phyloP scores from a whole-genome alignment of 257 asterid genomes.

The Rauvolfia tetraphylla region DNA sequence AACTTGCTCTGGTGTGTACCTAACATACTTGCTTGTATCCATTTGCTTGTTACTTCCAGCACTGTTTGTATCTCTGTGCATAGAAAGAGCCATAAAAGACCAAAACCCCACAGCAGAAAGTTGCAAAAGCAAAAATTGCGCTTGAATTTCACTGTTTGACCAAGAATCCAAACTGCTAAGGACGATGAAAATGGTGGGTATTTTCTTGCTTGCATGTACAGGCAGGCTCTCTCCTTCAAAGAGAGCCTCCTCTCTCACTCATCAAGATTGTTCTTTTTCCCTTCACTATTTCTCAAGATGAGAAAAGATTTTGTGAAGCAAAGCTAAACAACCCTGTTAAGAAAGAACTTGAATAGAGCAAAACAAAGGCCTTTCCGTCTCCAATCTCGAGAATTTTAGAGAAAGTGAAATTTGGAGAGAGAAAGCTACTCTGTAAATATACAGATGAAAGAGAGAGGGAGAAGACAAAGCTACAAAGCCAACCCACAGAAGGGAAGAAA shows the following conservation, averaged over 20 bases:
- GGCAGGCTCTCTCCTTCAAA: slow-evolving; percentile 78
- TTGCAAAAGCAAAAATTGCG: neutral
- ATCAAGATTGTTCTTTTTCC: slow-evolving; percentile 35
- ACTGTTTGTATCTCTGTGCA: slow-evolving; percentile 58
- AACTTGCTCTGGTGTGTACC: slow-evolving; percentile 97
- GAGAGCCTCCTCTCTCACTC: slow-evolving; percentile 94
- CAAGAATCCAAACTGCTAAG: neutral
- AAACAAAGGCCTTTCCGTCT: slow-evolving; percentile 17
- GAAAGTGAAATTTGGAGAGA: slow-evolving; percentile 48
- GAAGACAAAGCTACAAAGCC: slow-evolving; percentile 9
- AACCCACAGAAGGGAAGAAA: slow-evolving; percentile 8
- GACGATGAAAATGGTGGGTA: slow-evolving; percentile 17
- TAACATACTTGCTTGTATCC: slow-evolving; percentile 89
- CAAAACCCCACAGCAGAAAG: slow-evolving; percentile 15
- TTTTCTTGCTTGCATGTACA: slow-evolving; percentile 44
- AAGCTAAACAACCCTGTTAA: neutral
- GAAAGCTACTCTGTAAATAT: slow-evolving; percentile 17
- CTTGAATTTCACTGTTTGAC: neutral
- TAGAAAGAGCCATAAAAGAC: slow-evolving; percentile 45
- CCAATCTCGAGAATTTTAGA: slow-evolving; percentile 32
- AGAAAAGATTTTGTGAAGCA: neutral
- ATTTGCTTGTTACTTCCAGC: slow-evolving; percentile 55
- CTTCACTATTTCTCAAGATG: neutral
- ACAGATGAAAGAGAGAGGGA: slow-evolving; percentile 1
- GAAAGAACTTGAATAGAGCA: neutral